Base-by-base conservation (phyloP, 2,329 filamentous ascomycete species). In the Scytalidium lignicola region DNA sequence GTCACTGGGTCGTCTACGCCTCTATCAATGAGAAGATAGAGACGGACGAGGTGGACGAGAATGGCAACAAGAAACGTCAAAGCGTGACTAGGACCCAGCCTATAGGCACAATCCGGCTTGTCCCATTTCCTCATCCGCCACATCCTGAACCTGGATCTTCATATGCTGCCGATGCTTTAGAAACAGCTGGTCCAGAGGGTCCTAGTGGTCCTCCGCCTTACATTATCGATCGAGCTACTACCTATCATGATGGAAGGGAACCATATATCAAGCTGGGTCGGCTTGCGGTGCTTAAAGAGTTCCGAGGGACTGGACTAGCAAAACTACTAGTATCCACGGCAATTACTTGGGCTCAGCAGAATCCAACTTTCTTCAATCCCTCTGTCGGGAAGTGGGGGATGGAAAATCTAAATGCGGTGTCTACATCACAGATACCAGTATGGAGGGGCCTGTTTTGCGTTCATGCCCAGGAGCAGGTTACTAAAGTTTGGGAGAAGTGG, bases 1-100 rank as follows among this genome's bases (percentile, higher is more conserved):
- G 85, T 70, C 90, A 96, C 67, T 96, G 89, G 87, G 85, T 96
- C 23, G 74, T 85, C n/a, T 96, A 95, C 67, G 81, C 82, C 43
- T 82, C 76, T 15, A 75, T 86, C 49, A 76, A 77, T 47, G 71
- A 68, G 44, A 68, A 65, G 3, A 67, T 69, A 41, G 66, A 68
- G 51, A 69, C 67, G 22, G 71, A 79, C 59, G 32, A 37, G 32
- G 65, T 69, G 4, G 58, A 61, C n/a, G 70, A 69, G 50, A 65
- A 68, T 28, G 61, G 75, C 32, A 43, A 70, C 42, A 66, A 64
- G 17, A 69, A 68, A n/a, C 67, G 71, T 44, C 67, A 64, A 54
- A 75, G 72, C 63, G 42, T 66, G 48, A 76, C 72, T 18, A 60
- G 62, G 32, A 65, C 64, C 55, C 70, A 67, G 20, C 80, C 90